Conservation (phyloP, 2,329 filamentous ascomycete species). For the Phialophora expanda region DNA sequence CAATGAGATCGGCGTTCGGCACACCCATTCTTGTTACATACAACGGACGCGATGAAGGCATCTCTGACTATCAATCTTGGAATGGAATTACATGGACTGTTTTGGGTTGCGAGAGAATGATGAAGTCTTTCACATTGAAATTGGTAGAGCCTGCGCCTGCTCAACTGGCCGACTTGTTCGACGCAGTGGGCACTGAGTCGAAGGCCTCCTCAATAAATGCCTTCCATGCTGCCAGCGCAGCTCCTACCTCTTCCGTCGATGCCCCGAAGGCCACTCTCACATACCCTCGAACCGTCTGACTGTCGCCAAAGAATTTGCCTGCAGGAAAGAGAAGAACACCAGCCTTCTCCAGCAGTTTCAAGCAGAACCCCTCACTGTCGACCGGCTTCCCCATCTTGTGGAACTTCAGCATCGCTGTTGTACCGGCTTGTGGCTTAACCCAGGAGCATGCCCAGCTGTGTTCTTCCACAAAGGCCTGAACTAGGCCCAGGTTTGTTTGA, state of each 20-base stretch:
- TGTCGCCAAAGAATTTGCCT: slow-evolving; percentile 71
- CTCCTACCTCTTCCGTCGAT: slow-evolving; percentile 70
- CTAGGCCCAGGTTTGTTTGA: slow-evolving; percentile 67
- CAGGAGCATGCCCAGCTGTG: slow-evolving; percentile 70
- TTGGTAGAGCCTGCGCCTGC: not conserved
- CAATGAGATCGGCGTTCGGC: slow-evolving; percentile 97
- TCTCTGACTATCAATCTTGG: slow-evolving; percentile 69
- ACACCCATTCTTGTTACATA: slow-evolving; percentile 93
- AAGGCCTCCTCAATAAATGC: slow-evolving; percentile 63
- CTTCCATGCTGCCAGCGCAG: slow-evolving; percentile 64
- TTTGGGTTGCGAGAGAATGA: slow-evolving; percentile 53
- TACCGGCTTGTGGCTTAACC: slow-evolving; percentile 77
- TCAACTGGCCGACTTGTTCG: slow-evolving; percentile 16
- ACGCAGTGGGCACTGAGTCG: slow-evolving; percentile 53
- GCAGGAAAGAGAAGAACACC: slow-evolving; percentile 79
- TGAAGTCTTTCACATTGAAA: slow-evolving; percentile 45
- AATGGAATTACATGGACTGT: slow-evolving; percentile 44
- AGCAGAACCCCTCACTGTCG: slow-evolving; percentile 74
- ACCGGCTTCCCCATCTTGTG: slow-evolving; percentile 65
- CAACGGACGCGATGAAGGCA: slow-evolving; percentile 92
- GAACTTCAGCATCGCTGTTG: slow-evolving; percentile 78
- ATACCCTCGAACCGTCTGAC: slow-evolving; percentile 71
- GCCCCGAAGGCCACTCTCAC: slow-evolving; percentile 79
- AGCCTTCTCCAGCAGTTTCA: slow-evolving; percentile 68
- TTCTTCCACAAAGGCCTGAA: slow-evolving; percentile 71